Percentiles rank a stretch among this genome's conserved stretches.
phyloP scores from a whole-genome alignment of 495 filamentous ascomycete genomes.

The Talaromyces stipitatus region DNA sequence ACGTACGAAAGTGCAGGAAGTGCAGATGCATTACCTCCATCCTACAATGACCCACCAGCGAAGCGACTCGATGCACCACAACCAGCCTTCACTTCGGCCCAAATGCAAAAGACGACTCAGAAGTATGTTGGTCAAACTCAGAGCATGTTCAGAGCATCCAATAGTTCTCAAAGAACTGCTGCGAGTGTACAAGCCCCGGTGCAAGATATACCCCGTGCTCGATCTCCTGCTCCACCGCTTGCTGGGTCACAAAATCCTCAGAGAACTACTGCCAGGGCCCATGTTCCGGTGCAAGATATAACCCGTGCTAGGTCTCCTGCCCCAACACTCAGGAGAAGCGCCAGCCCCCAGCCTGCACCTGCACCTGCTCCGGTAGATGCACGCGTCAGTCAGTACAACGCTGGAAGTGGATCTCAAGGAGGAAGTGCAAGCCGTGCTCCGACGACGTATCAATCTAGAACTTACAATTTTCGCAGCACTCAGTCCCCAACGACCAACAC shows the following conservation, averaged over 20 bases:
- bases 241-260: constrained; percentile 34
- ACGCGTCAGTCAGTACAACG: constrained; percentile 30
- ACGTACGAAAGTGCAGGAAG: constrained; percentile 48
- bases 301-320: constrained; percentile 43
- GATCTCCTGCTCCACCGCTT: constrained; percentile 58
- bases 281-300: constrained; percentile 27
- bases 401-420: neutral
- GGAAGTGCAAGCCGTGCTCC: constrained; percentile 28
- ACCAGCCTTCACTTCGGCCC: constrained; percentile 81
- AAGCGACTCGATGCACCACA: constrained; percentile 82
- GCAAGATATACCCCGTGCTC: constrained; percentile 36
- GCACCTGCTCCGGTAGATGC: constrained; percentile 25
- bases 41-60: constrained; percentile 66
- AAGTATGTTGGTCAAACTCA: constrained; percentile 78
- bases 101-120: constrained; percentile 90
- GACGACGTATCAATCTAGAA: constrained; percentile 32
- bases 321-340: constrained; percentile 35
- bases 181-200: constrained; percentile 20
- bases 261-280: constrained; percentile 20
- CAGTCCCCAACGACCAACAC: constrained; percentile 25
- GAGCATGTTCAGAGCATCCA: constrained; percentile 61
- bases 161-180: constrained; percentile 22
- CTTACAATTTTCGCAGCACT: constrained; percentile 31
- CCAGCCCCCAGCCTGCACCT: constrained; percentile 40
- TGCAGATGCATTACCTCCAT: constrained; percentile 59